A percentile compares a stretch with the other conserved stretches of the same genome.
phyloP scores from a whole-genome alignment of 2,329 filamentous ascomycete species.

The Trematosphaeria pertusa region DNA sequence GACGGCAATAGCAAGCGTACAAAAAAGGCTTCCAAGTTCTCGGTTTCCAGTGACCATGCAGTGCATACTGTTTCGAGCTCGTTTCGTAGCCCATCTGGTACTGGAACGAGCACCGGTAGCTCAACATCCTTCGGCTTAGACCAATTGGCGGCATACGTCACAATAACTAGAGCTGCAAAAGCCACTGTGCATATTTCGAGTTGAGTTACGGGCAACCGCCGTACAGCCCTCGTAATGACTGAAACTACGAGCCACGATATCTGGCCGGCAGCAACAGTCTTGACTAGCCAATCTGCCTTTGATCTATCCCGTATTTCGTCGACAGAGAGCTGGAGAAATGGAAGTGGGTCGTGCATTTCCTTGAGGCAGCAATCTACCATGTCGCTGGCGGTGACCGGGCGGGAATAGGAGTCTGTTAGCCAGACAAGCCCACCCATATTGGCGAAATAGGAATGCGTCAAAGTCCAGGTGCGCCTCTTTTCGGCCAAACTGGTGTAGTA shows the following conservation, averaged over 20 bases:
- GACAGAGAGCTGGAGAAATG: neutral
- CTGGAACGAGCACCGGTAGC: no score
- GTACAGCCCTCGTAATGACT: neutral
- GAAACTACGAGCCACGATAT: neutral
- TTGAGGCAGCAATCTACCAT: neutral
- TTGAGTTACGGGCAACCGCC: constrained; percentile 1
- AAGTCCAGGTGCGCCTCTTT: no score
- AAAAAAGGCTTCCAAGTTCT: no score
- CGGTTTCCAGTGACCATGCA: no score
- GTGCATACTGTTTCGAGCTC: no score
- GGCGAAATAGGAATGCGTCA: constrained; percentile 8
- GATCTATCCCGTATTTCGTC: neutral
- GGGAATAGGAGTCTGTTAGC: neutral
- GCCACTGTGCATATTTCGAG: constrained; percentile 7
- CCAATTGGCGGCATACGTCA: constrained; percentile 6
- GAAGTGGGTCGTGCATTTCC: neutral
- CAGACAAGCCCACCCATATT: constrained; percentile 5
- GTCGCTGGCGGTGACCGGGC: neutral
- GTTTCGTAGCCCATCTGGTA: no score
- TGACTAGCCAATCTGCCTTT: neutral
- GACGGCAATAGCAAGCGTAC: no score
- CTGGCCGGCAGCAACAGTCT: neutral
- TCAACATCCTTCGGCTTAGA: constrained; percentile 6
- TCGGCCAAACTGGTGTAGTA: no score
- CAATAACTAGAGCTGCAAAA: constrained; percentile 1